phyloP scores from a whole-genome alignment of 768 basidiomycete species.

The Sporobolomyces roseus region DNA sequence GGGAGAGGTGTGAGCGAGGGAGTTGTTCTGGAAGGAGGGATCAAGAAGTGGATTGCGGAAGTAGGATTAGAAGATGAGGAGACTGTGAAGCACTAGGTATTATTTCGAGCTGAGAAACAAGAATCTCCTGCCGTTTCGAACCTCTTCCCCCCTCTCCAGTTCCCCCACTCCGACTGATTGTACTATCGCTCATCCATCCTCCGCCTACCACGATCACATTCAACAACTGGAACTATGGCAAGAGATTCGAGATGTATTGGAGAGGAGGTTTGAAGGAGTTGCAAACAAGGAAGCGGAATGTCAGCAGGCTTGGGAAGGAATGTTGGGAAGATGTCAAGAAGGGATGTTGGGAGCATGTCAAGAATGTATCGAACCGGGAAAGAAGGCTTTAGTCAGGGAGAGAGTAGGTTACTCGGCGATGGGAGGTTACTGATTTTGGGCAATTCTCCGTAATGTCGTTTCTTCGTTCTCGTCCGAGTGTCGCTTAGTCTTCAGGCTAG shows the following conservation, averaged over 20 bases:
- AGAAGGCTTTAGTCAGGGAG: conserved; percentile 90
- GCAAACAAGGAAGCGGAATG: conserved; percentile 62
- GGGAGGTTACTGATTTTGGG: conserved; percentile 66
- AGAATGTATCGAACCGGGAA: conserved; percentile 70
- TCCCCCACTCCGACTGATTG: conserved; percentile 42
- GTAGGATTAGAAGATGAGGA: conserved; percentile 31
- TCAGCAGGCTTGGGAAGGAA: conserved; percentile 77
- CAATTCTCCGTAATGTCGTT: no score
- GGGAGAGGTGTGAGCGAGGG: conserved; percentile 7
- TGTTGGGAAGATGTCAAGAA: conserved; percentile 76
- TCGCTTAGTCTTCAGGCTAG: no score
- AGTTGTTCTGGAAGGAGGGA: conserved; percentile 41
- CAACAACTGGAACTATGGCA: conserved; percentile 77
- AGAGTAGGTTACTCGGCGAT: conserved; percentile 79
- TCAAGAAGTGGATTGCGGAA: conserved; percentile 41
- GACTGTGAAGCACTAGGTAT: conserved; percentile 26
- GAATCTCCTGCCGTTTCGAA: no score
- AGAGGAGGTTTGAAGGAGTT: conserved; percentile 50
- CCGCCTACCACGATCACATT: conserved; percentile 62
- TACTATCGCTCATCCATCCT: conserved; percentile 29
- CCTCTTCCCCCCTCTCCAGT: no score
- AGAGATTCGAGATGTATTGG: conserved; percentile 62
- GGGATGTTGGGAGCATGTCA: no score
- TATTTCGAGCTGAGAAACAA: no score
- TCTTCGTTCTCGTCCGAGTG: no score